phyloP scores from a whole-genome alignment of 2,329 filamentous ascomycete species.

The Alternaria sp. region DNA sequence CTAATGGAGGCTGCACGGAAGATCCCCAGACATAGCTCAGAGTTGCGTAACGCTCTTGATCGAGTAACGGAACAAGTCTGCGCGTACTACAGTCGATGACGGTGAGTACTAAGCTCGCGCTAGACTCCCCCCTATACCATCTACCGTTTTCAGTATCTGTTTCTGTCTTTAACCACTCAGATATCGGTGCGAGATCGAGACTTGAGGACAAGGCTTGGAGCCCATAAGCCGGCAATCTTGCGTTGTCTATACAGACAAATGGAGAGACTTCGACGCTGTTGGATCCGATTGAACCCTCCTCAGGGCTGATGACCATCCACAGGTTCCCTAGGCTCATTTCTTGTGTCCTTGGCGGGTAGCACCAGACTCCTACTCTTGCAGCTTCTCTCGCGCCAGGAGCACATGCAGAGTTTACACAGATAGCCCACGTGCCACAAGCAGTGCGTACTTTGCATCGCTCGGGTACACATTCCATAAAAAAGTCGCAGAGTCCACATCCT shows the following conservation, averaged over 20 bases:
- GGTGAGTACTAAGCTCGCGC: neutral
- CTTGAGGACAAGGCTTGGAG: neutral
- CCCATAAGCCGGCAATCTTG: too few relatives aligned
- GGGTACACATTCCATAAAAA: neutral
- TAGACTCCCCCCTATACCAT: accelerated
- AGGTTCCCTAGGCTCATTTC: neutral
- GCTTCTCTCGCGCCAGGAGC: neutral
- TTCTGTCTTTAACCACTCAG: neutral
- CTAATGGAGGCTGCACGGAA: neutral
- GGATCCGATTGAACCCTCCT: too few relatives aligned
- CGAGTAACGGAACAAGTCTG: neutral
- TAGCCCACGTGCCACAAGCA: neutral
- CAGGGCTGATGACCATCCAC: too few relatives aligned
- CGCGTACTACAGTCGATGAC: neutral
- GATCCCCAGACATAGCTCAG: slow-evolving; percentile 19
- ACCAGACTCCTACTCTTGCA: accelerated
- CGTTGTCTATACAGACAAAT: too few relatives aligned
- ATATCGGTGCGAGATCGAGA: neutral
- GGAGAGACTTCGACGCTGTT: too few relatives aligned
- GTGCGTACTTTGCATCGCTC: neutral
- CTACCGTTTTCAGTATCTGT: too few relatives aligned
- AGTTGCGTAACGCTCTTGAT: slow-evolving; percentile 4
- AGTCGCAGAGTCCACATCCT: neutral
- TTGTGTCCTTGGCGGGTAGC: neutral
- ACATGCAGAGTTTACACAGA: neutral